These are phyloP conservation scores for Aphanomyces stellatus DNA, from an alignment of 352 stramenopile species.

Conservation along the genomic window DNA sequence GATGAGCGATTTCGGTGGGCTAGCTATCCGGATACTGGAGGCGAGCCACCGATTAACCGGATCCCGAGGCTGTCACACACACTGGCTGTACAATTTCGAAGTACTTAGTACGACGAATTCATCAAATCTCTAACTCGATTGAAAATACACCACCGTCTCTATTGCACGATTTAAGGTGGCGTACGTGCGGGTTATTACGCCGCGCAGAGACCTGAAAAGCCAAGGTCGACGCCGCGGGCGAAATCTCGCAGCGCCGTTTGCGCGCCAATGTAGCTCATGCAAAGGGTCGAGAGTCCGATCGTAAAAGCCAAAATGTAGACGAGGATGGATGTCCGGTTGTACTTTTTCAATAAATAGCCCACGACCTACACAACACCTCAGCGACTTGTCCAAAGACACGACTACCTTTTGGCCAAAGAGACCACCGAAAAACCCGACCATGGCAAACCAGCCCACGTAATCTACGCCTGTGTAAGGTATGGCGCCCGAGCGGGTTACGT, in stretches of 20 bases:
- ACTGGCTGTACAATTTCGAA: too few species aligned
- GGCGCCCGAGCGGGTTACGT: neutral
- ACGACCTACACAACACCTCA: conserved; percentile 44
- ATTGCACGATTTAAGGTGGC: neutral
- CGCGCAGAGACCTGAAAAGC: conserved; percentile 54
- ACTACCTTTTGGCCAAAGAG: conserved; percentile 56
- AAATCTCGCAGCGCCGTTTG: conserved; percentile 50
- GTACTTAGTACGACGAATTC: too few species aligned
- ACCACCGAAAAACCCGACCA: conserved; percentile 84
- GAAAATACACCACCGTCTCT: neutral
- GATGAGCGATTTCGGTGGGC: too few species aligned
- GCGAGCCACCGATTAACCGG: too few species aligned
- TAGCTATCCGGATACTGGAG: too few species aligned
- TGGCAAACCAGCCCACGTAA: conserved; percentile 87
- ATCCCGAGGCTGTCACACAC: too few species aligned
- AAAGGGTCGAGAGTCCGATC: conserved; percentile 58
- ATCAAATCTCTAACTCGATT: neutral
- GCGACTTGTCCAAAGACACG: neutral
- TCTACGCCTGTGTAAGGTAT: conserved; percentile 57
- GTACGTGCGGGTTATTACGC: neutral
- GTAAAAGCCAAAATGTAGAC: conserved; percentile 64
- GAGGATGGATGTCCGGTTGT: conserved; percentile 77
- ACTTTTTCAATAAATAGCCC: conserved; percentile 86
- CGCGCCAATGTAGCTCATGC: conserved; percentile 61
- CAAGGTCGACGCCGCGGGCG: conserved; percentile 44